Base-by-base conservation (phyloP, 345 rosid species). In the Cardamine occulta region DNA sequence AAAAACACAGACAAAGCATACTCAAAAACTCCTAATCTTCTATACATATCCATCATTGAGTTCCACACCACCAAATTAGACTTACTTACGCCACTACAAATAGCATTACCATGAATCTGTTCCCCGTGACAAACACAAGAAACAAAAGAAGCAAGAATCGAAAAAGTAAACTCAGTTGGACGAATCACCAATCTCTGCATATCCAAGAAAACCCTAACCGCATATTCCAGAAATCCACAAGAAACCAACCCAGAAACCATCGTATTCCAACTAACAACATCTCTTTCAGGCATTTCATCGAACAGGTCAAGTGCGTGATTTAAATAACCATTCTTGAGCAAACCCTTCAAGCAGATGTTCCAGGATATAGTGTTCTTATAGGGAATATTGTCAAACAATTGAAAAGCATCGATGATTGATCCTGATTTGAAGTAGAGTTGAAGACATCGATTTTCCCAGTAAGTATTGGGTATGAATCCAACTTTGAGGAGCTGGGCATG, bases 231-330 rank as follows among this genome's bases (percentile, higher is more conserved):
- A 72, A 28, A 74, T 18, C 90, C 93, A 68, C 72, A 71, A 19
- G 80, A 85, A 48, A 56, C 39, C 8, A 35, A 8, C 11, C 39
- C 39, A 1, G 39, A 80, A 39, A 87, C 77, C 87, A 89, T 86
- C 4, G 91, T 84, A 68, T 91, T 91, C 89, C 88, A 88, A 67
- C 83, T 85, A 28, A 86, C 89, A 58, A 84, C 87, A 82, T 91
- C 96, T 57, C 87, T 68, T 12, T 77, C 82, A 12, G 91, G 89
- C 86, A 89, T 89, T 84, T 79, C 83, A 64, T 87, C 93, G 53
- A 91, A 91, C 86, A 86, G 0, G 5, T 9, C 24, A 13, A 82
- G 53, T 10, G 87, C 91, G 18, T 24, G 7, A 8, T 15, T 49
- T n/a, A 80, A 37, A 39, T 62, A 70, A 14, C 84, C 82, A 15